Base-by-base conservation (phyloP, 2,329 filamentous ascomycete species). In the Fusarium cyanostomum region DNA sequence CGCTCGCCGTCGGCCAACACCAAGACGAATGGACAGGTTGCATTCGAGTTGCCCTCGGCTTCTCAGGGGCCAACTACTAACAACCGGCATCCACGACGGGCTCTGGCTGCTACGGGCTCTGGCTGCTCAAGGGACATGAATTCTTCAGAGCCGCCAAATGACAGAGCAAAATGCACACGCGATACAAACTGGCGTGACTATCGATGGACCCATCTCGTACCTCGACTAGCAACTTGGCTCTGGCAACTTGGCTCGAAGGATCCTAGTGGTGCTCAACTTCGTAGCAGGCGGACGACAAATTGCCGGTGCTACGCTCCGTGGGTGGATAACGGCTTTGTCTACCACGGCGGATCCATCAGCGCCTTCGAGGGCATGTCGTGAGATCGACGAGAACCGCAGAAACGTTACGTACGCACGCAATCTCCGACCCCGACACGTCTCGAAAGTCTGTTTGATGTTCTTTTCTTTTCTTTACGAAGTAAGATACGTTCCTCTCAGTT, bases 341-440 rank as follows among this genome's bases (percentile, higher is more conserved):
- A 42, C 37, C 28, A 31, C 18, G 35, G 26, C 21, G 31, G 50
- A 28, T 44, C 49, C 30, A 52, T 12, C 35, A 43, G 11, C 30
- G 15, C 34, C 26, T 26, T 41, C 15, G 12, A 31, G n/a, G 46
- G 34, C n/a, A 13, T 34, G 37, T 51, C 27, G 15, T 16, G 30
- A 30, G 18, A 52, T 43, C 48, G 41, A 35, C 48, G 8, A n/a
- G 30, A 16, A 39, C 33, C 18, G 43, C 33, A 33, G 42, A 49
- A 18, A 45, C 26, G 45, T 60, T 56, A 64, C 61, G 55, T 64
- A 46, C 48, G 41, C 31, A 45, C 33, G 61, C 26, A 62, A 64
- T 65, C 56, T 64, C 62, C 61, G 46, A 38, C 27, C 26, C n/a
- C 27, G 52, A 52, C 50, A 62, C 46, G 30, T 62, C 51, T 34